phyloP scores from a whole-genome alignment of 2,329 filamentous ascomycete genomes.

The Hysterium pulicare region DNA sequence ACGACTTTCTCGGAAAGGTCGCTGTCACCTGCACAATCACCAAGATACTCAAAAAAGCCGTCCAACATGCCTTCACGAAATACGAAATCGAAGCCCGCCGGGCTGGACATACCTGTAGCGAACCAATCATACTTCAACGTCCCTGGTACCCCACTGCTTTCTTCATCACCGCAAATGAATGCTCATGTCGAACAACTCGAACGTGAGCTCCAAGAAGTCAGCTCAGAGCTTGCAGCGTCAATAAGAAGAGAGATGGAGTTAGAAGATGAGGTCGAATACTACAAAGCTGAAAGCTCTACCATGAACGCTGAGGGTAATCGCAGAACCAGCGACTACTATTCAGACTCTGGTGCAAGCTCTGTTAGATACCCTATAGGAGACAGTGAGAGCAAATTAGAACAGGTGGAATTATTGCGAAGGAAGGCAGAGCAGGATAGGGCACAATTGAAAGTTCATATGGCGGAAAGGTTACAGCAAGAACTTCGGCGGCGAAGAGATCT shows the following conservation, averaged over 20 bases:
- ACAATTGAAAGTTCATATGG: conserved; percentile 78
- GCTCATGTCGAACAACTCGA: conserved; percentile 82
- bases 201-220: conserved; percentile 89
- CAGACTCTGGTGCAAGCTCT: conserved; percentile 88
- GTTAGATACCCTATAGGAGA: conserved; percentile 69
- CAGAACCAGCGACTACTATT: conserved; percentile 95
- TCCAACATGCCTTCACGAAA: conserved; percentile 12
- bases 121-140: conserved; percentile 50
- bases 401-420: conserved; percentile 79
- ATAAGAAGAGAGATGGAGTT: conserved; percentile 95
- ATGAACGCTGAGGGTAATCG: conserved; percentile 57
- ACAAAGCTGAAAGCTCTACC: conserved; percentile 72
- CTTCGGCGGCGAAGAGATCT: conserved; percentile 69
- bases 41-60: conserved; percentile 34
- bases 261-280: conserved; percentile 85
- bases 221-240: conserved; percentile 84
- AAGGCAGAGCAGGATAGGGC: conserved; percentile 89
- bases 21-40: conserved; percentile 57
- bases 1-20: conserved; percentile 62
- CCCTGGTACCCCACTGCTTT: conserved; percentile 45
- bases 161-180: conserved; percentile 43
- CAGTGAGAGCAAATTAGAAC: conserved; percentile 56
- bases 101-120: conserved; percentile 51
- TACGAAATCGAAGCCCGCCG: conserved; percentile 40
- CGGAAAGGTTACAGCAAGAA: conserved; percentile 84